Base-by-base conservation (phyloP, 495 filamentous ascomycete genomes). In the Bryoglossum gracile region DNA sequence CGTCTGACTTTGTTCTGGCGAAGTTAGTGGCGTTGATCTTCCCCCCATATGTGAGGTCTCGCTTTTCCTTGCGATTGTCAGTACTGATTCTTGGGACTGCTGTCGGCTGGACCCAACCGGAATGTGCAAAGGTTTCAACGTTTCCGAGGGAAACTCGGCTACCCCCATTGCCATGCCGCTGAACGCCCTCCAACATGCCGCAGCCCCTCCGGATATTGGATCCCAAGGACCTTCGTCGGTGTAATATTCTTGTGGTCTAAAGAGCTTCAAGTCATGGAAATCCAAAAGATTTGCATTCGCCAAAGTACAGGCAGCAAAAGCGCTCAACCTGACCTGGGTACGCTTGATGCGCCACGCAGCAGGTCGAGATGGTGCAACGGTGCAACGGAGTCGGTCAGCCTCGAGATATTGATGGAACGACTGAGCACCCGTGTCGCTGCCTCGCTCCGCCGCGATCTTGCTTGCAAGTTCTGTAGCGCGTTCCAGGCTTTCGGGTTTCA, bases 321-420 rank as follows among this genome's bases (percentile, higher is more conserved):
- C 68, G 55, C 84, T 86, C 17, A 87, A 63, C 13, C 71, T 68
- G 11, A 83, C 63, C 35, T 78, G 62, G 0, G 76, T 78, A 19
- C 78, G 73, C 50, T 75, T 77, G 11, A 87, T 61, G 17, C 77
- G 70, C 82, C 84, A 90, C 0, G 78, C 76, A 1, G 84, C 85
- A 8, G 75, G 73, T 10, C 78, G 72, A 46, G 67, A 68, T 0
- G 81, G 83, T 30, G 75, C 75, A 8, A 88, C 55, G 0, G 71
- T 65, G 62, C 85, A 90, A 37, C 76, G 68, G 40, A 89, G 45
- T 10, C 61, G 53, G 19, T 81, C 70, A 3, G 76, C 53, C 25
- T 82, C 65, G 3, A 90, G 63, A 47, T 81, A 79, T 11, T 73
- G 68, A 54, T 88, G 82, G 51, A 90, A 89, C 50, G 71, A 76